These are phyloP conservation scores for Polytolypa hystricis DNA, from an alignment of 2,329 filamentous ascomycete species.

Conservation along the genomic window DNA sequence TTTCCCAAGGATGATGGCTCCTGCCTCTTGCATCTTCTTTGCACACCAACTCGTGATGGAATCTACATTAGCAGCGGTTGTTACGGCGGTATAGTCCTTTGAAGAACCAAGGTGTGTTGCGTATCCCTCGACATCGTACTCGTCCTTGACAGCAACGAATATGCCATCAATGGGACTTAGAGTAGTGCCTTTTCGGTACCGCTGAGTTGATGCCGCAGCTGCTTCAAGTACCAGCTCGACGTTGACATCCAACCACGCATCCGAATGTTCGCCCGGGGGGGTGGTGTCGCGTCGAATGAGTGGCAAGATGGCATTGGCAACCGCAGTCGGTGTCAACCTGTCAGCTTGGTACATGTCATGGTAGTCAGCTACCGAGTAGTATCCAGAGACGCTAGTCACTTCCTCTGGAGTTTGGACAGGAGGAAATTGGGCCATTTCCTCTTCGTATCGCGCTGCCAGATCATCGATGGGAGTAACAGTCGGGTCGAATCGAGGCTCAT, in stretches of 20 bases:
- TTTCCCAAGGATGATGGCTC: slow-evolving; percentile 61
- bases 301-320: slow-evolving; percentile 59
- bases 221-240: slow-evolving; percentile 53
- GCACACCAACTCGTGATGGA: slow-evolving; percentile 53
- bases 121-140: slow-evolving; percentile 57
- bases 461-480: slow-evolving; percentile 40
- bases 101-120: slow-evolving; percentile 50
- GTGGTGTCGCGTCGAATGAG: slow-evolving; percentile 51
- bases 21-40: slow-evolving; percentile 53
- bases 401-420: slow-evolving; percentile 17
- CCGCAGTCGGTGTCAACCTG: slow-evolving; percentile 57
- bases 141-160: slow-evolving; percentile 67
- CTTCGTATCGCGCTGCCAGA: slow-evolving; percentile 8
- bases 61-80: slow-evolving; percentile 21
- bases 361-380: slow-evolving; percentile 65
- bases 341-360: slow-evolving; percentile 61
- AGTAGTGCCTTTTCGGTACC: slow-evolving; percentile 53
- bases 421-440: slow-evolving; percentile 9
- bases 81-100: slow-evolving; percentile 37
- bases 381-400: slow-evolving; percentile 32
- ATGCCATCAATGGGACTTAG: slow-evolving; percentile 63
- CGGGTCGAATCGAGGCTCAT: slow-evolving; percentile 44
- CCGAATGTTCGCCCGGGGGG: slow-evolving; percentile 50
- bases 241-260: slow-evolving; percentile 59
- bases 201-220: slow-evolving; percentile 59